A percentile compares a stretch with the other conserved stretches of the same genome.
phyloP scores from a whole-genome alignment of 108 stramenopile genomes.

The Thalassiosira profunda region DNA sequence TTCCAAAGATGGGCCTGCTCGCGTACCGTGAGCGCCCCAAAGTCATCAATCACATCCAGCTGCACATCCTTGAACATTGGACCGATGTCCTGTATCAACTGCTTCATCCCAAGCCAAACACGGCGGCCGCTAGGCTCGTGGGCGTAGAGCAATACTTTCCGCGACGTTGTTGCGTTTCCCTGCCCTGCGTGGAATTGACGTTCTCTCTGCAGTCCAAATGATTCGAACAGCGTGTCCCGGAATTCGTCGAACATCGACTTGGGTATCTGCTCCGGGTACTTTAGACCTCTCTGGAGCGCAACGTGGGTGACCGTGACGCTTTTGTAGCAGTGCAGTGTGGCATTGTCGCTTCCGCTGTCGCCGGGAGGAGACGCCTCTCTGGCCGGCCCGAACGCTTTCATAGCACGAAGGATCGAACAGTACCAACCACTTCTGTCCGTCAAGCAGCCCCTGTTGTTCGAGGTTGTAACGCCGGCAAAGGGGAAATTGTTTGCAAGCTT shows the following conservation, averaged over 20 bases:
- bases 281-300: slow-evolving; percentile 20
- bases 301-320: slow-evolving; percentile 30
- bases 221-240: slow-evolving; percentile 31
- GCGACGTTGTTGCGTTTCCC: slow-evolving; percentile 1
- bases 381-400: slow-evolving; percentile 44
- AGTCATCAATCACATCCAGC: slow-evolving; percentile 37
- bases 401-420: slow-evolving; percentile 42
- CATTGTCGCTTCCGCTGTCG: slow-evolving; percentile 34
- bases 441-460: slow-evolving; percentile 32
- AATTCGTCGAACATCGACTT: slow-evolving; percentile 25
- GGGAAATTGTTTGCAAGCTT: slow-evolving; percentile 19
- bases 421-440: slow-evolving; percentile 34
- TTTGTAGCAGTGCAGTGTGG: slow-evolving; percentile 38
- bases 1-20: slow-evolving; percentile 42
- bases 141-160: slow-evolving; percentile 37
- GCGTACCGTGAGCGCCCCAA: slow-evolving; percentile 30
- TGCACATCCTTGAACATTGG: slow-evolving; percentile 35
- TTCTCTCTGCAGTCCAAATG: slow-evolving; percentile 35
- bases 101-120: slow-evolving; percentile 42
- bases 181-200: slow-evolving; percentile 15
- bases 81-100: slow-evolving; percentile 23
- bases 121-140: slow-evolving; percentile 28
- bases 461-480: slow-evolving; percentile 32
- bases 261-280: slow-evolving; percentile 25
- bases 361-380: slow-evolving; percentile 40